Conservation (phyloP, 106 monocot species). For the Dendrobium nobile region DNA sequence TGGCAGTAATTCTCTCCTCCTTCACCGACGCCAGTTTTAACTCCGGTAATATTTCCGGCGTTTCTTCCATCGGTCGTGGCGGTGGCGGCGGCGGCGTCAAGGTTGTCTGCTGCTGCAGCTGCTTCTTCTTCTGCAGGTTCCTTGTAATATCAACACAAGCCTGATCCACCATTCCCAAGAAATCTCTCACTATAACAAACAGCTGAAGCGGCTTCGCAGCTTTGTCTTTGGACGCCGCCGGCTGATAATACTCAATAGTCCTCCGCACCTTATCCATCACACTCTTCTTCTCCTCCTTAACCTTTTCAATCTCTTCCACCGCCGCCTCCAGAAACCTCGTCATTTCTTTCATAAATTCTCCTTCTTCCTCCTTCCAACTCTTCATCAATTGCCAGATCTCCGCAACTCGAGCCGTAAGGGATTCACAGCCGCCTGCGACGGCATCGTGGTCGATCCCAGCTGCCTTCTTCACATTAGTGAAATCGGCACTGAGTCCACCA, state of each 20-base stretch:
- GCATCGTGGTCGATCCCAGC: constrained; percentile 48
- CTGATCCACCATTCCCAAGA: constrained; percentile 53
- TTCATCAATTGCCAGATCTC: constrained; percentile 35
- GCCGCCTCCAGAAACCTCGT: constrained; percentile 36
- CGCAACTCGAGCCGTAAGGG: constrained; percentile 19
- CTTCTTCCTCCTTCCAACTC: constrained; percentile 15
- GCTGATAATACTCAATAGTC: constrained; percentile 65
- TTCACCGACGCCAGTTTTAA: neutral
- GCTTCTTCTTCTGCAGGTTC: constrained; percentile 48
- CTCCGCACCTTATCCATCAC: constrained; percentile 48
- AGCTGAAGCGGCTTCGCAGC: constrained; percentile 34
- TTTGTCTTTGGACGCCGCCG: constrained; percentile 33
- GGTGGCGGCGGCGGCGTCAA: neutral
- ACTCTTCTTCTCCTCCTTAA: constrained; percentile 26
- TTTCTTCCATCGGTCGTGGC: neutral
- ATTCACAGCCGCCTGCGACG: constrained; percentile 17
- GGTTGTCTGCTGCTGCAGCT: neutral
- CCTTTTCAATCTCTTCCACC: constrained; percentile 24
- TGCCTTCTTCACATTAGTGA: constrained; percentile 46
- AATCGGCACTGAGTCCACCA: constrained; percentile 47
- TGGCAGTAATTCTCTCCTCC: constrained; percentile 28
- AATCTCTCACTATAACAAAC: constrained; percentile 59
- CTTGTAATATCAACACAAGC: constrained; percentile 44
- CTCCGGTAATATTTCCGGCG: neutral
- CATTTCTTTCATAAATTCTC: constrained; percentile 44